These are phyloP conservation scores for Bryum argenteum DNA, from an alignment of 225 moss, liverwort and hornwort species.

Conservation along the genomic window DNA sequence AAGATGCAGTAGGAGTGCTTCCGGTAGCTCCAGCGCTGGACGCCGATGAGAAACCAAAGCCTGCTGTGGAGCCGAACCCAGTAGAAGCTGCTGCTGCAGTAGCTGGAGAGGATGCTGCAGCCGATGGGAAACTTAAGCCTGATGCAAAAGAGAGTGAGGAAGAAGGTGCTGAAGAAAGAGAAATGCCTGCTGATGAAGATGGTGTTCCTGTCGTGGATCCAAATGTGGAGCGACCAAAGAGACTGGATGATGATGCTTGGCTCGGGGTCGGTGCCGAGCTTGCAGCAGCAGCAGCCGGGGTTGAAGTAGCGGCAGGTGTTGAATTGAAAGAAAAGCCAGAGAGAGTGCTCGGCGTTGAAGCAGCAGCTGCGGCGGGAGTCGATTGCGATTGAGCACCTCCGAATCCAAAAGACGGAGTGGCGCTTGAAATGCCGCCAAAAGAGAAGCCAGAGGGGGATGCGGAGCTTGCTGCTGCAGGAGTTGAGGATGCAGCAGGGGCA, in stretches of 20 bases:
- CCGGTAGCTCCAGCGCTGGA: too few relatives aligned
- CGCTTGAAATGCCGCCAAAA: slow-evolving; percentile 42
- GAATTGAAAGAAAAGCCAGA: slow-evolving; percentile 51
- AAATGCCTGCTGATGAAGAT: slow-evolving; percentile 29
- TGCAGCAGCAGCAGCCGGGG: slow-evolving; percentile 28
- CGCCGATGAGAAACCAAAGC: too few relatives aligned
- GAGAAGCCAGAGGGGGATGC: slow-evolving; percentile 47
- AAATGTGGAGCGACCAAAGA: slow-evolving; percentile 45
- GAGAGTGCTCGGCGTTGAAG: slow-evolving; percentile 36
- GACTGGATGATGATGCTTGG: slow-evolving; percentile 39
- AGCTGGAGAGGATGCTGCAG: slow-evolving; percentile 33
- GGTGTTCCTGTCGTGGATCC: slow-evolving; percentile 37
- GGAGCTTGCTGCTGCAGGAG: slow-evolving; percentile 38
- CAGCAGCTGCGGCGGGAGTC: slow-evolving; percentile 19
- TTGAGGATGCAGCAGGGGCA: slow-evolving; percentile 30
- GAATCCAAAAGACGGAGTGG: slow-evolving; percentile 37
- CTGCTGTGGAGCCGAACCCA: too few relatives aligned
- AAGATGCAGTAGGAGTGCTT: too few relatives aligned
- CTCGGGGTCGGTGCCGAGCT: slow-evolving; percentile 27
- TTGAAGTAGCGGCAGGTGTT: slow-evolving; percentile 23
- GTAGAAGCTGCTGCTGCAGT: slow-evolving; percentile 42
- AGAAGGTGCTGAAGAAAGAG: slow-evolving; percentile 37
- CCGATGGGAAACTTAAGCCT: slow-evolving; percentile 30
- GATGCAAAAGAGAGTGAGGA: slow-evolving; percentile 44
- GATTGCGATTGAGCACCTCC: slow-evolving; percentile 16